Percentiles rank a stretch among this genome's conserved stretches.
Evolutionary conservation across 1,284 basidiomycete species (phyloP).

Genomic region (Leccinum subrobustum): DNA sequence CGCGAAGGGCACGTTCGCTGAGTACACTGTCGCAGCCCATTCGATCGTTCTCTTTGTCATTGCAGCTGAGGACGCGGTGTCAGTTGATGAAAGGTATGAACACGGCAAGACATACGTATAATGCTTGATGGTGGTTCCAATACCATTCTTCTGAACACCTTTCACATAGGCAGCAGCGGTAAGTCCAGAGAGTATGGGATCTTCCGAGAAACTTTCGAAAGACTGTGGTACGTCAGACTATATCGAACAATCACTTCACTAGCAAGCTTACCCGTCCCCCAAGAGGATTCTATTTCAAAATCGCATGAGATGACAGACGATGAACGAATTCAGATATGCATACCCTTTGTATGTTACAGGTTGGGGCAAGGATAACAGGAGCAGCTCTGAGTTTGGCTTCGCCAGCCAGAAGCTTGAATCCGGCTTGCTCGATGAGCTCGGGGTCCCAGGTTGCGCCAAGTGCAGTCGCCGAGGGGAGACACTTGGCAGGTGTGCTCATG

Average conservation of each 20-base stretch:
- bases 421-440: constrained; percentile 61
- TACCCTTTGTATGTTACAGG: constrained; percentile 77
- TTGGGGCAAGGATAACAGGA: constrained; percentile 72
- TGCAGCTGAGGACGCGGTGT: constrained; percentile 41
- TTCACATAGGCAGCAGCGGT: constrained; percentile 72
- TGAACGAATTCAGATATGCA: constrained; percentile 1
- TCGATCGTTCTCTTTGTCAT: constrained; percentile 74
- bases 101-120: constrained; percentile 49
- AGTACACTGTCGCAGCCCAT: constrained; percentile 62
- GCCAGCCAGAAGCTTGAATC: constrained; percentile 61
- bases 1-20: constrained; percentile 69
- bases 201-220: constrained; percentile 81
- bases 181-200: constrained; percentile 70
- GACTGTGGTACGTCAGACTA: constrained; percentile 37
- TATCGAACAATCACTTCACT: not conserved
- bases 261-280: constrained; percentile 58
- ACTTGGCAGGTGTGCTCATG: constrained; percentile 63
- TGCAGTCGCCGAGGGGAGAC: constrained; percentile 64
- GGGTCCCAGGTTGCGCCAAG: constrained; percentile 75
- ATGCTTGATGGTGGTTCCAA: constrained; percentile 74
- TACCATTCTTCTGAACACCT: constrained; percentile 69
- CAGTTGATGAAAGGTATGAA: not conserved
- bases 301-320: constrained; percentile 4
- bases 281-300: constrained; percentile 53
- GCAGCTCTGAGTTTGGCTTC: constrained; percentile 72